These are phyloP conservation scores for Pezicula radicicola DNA, from an alignment of 2,329 filamentous ascomycete genomes.

Conservation along the genomic window DNA sequence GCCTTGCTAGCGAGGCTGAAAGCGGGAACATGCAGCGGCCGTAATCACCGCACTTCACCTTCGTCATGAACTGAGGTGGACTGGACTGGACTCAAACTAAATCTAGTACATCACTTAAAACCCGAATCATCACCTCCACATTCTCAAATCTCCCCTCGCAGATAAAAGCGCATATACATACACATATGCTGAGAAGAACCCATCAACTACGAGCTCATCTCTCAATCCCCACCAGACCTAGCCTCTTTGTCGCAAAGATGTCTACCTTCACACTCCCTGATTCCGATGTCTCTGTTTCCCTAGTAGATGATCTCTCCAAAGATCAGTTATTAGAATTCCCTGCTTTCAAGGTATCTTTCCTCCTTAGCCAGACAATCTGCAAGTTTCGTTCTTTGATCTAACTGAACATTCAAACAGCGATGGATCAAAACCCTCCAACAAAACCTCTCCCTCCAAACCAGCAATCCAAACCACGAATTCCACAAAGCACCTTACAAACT, in stretches of 20 bases:
- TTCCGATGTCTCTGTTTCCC: constrained; percentile 37
- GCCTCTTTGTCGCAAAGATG: constrained; percentile 25
- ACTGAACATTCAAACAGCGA: constrained; percentile 10
- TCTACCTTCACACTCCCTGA: constrained; percentile 37
- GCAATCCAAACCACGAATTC: constrained; percentile 44
- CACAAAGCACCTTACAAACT: constrained; percentile 50
- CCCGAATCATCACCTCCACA: no score
- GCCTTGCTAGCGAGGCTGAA: no score
- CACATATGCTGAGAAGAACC: not conserved
- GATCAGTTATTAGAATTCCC: constrained; percentile 43
- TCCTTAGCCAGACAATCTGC: not conserved
- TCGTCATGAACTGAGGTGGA: no score
- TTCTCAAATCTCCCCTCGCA: no score
- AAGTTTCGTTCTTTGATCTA: not conserved
- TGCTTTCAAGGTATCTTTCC: constrained; percentile 44
- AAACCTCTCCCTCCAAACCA: constrained; percentile 20
- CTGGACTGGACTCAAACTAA: no score
- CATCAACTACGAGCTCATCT: not conserved
- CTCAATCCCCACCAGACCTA: not conserved
- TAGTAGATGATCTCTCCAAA: constrained; percentile 41
- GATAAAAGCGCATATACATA: no score
- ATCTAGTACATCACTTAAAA: no score
- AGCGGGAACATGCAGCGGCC: no score
- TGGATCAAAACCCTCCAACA: constrained; percentile 19
- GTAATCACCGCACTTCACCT: no score